Evolutionary conservation across 2,329 filamentous ascomycete species (phyloP), one percentile per base, ranked within the genome.

Genomic region (Dothiorella sarmentorum): DNA sequence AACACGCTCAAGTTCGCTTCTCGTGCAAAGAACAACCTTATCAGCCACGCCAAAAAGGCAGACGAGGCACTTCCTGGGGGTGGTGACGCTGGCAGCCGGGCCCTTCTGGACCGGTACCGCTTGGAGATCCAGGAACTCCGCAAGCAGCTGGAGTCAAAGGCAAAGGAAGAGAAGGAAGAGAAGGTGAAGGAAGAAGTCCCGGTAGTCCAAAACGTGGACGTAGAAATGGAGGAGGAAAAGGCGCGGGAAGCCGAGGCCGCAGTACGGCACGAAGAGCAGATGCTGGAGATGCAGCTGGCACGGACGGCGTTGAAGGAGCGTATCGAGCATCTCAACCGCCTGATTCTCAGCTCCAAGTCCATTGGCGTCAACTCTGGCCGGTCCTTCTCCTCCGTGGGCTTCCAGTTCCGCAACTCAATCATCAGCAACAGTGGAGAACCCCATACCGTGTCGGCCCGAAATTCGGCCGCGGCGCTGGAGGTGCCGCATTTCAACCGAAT

Each of bases 1-100:
- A 99, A 96, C 71, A 99, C 94, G 0, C 79, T 99, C 61, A 99
- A 97, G 68, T 99, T 99, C 70, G 94, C 94, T 2, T 94, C 92
- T 10, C 85, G 94, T 67, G 94, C 94, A 43, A 97, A 96, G 80
- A 99, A 99, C 75, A 99, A 89, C 70, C 96, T 99, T 68, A 88
- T 97, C 69, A 97, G 91, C 66, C 92, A 97, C 75, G 94, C 94
- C 31, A 97, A 97, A 80, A 89, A 86, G 69, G 93, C 93, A 6
- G 91, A 96, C 65, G 94, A 97, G 72, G 91, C 93, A 3, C 79
- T 93, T 22, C 81, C 82, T 38, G 87, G 89, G 37, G 87, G 86
- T n/a, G 81, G 78, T 15, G 93, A 97, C 73, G 89, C 91, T 10
- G 89, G 89, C 24, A 91, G 91, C 44, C 84, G 91, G 59, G 92